phyloP scores from a whole-genome alignment of 148 eudicot genomes.

The Nepenthes mirabilis region DNA sequence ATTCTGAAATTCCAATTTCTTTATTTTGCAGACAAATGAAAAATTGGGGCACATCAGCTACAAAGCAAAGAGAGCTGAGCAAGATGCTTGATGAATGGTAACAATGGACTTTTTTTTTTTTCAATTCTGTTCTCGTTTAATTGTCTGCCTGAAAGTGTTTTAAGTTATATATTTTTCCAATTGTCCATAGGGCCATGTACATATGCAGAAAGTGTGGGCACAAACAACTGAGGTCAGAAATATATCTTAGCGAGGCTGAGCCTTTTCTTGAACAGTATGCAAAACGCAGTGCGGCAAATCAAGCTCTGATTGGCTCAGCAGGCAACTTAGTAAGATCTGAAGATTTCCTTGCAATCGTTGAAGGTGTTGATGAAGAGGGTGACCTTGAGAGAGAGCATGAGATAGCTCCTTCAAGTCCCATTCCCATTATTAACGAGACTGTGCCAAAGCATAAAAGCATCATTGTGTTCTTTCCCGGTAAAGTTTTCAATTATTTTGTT shows the following conservation, averaged over 20 bases:
- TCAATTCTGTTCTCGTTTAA: not conserved
- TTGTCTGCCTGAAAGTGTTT: not conserved
- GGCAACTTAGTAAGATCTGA: conserved; percentile 73
- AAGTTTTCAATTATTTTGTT: not conserved
- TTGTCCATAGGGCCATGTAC: conserved; percentile 56
- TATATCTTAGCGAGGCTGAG: conserved; percentile 86
- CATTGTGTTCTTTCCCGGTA: conserved; percentile 94
- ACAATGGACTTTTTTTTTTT: conserved; percentile 3
- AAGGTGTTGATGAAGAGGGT: conserved; percentile 77
- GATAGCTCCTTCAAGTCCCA: conserved; percentile 26
- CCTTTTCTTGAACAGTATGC: conserved; percentile 94
- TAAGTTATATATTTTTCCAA: conserved; percentile 5
- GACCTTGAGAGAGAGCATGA: conserved; percentile 59
- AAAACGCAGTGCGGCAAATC: conserved; percentile 68
- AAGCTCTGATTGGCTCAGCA: conserved; percentile 74
- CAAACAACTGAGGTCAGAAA: conserved; percentile 48
- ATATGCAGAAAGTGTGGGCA: conserved; percentile 61
- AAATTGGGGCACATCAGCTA: conserved; percentile 81
- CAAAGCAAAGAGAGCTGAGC: conserved; percentile 62
- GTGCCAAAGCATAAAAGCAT: conserved; percentile 58
- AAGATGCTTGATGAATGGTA: conserved; percentile 98
- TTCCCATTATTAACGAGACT: conserved; percentile 25
- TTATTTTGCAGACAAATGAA: conserved; percentile 67
- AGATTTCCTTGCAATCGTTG: conserved; percentile 71
- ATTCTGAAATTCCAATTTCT: not conserved